Conservation (phyloP, 83 land plant species). For the Thuja plicata region DNA sequence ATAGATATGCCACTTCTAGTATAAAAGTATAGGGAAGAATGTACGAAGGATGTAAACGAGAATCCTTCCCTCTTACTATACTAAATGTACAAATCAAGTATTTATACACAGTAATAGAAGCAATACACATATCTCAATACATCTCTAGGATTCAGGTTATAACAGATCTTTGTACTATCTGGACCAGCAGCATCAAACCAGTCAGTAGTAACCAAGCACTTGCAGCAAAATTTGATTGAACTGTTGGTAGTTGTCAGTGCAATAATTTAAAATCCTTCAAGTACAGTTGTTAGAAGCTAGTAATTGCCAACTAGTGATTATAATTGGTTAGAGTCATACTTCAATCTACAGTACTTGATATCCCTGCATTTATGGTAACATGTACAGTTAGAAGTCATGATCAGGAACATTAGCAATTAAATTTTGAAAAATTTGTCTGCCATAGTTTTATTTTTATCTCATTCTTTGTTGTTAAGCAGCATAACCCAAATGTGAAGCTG, state of each 20-base stretch:
- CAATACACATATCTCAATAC: too few relatives aligned
- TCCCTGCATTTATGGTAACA: neutral
- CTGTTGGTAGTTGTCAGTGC: neutral
- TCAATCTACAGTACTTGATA: neutral
- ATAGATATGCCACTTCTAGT: too few relatives aligned
- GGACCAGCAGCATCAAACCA: neutral
- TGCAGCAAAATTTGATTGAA: neutral
- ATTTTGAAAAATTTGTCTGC: neutral
- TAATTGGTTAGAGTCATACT: neutral
- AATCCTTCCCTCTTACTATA: too few relatives aligned
- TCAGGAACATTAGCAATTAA: neutral
- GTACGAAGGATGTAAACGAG: too few relatives aligned
- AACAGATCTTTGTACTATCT: neutral
- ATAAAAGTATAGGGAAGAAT: too few relatives aligned
- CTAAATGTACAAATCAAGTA: too few relatives aligned
- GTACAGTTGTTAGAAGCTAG: neutral
- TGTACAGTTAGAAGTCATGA: neutral
- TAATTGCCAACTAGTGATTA: neutral
- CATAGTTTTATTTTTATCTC: neutral
- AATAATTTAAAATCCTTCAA: neutral
- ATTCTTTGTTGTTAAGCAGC: neutral
- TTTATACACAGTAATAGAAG: too few relatives aligned
- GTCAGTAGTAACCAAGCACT: neutral
- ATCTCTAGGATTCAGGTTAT: too few relatives aligned
- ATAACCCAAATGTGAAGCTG: neutral